phyloP scores from a whole-genome alignment of 2,329 filamentous ascomycete genomes.

The Arthrinium phaeospermum region DNA sequence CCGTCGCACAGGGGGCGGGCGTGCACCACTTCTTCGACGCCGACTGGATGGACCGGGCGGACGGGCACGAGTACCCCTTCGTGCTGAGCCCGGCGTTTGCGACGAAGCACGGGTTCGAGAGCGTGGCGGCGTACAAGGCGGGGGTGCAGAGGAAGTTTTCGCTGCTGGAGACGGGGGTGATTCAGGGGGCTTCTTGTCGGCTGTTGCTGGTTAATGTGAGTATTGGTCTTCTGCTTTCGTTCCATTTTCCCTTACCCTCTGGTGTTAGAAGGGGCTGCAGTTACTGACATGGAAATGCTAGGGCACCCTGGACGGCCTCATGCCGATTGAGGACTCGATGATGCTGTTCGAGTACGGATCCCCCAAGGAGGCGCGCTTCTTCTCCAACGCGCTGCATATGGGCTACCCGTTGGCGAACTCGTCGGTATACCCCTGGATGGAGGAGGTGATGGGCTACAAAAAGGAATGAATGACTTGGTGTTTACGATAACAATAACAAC shows the following conservation, averaged over 20 bases:
- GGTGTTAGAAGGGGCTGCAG: neutral
- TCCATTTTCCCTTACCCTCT: no score
- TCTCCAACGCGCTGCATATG: conserved; percentile 67
- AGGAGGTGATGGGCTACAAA: conserved; percentile 51
- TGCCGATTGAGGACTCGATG: conserved; percentile 72
- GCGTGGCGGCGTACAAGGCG: conserved; percentile 59
- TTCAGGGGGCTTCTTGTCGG: conserved; percentile 60
- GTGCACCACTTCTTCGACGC: conserved; percentile 65
- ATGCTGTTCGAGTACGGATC: conserved; percentile 68
- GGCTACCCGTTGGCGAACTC: conserved; percentile 67
- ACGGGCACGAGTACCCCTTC: conserved; percentile 72
- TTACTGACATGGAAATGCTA: conserved; percentile 32
- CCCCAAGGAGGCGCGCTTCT: conserved; percentile 71
- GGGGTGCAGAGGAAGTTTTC: conserved; percentile 66
- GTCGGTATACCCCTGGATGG: conserved; percentile 67
- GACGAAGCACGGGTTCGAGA: conserved; percentile 66
- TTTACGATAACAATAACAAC: neutral
- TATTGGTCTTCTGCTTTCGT: neutral
- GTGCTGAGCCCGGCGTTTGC: conserved; percentile 60
- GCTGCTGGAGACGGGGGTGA: conserved; percentile 62
- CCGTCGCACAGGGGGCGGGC: conserved; percentile 68
- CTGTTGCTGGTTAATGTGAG: conserved; percentile 66
- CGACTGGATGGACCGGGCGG: conserved; percentile 65
- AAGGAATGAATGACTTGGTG: neutral
- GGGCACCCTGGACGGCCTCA: conserved; percentile 67